Conservation (phyloP, 2,329 filamentous ascomycete genomes). For the Lizonia empirigonia region DNA sequence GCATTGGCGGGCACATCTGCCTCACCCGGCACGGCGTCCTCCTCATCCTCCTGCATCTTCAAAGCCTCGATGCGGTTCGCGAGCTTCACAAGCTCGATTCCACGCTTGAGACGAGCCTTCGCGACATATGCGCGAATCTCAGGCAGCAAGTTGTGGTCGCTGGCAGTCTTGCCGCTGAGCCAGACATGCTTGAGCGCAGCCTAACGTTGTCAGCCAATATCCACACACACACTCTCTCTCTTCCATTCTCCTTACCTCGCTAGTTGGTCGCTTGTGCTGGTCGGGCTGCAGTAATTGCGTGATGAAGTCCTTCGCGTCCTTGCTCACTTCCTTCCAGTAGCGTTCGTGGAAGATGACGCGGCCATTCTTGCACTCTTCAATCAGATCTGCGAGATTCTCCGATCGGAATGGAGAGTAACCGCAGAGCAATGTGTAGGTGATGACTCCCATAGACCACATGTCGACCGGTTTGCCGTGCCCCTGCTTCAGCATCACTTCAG, state of each 20-base stretch:
- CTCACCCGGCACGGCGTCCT: slow-evolving; percentile 67
- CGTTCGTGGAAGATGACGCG: slow-evolving; percentile 93
- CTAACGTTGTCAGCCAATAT: slow-evolving; percentile 49
- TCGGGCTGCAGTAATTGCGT: slow-evolving; percentile 77
- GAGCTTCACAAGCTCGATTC: slow-evolving; percentile 95
- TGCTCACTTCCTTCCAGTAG: slow-evolving; percentile 97
- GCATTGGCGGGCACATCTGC: slow-evolving; percentile 68
- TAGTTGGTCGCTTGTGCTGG: slow-evolving; percentile 76
- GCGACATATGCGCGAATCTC: slow-evolving; percentile 95
- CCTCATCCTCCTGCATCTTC: slow-evolving; percentile 90
- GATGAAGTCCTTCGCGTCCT: slow-evolving; percentile 96
- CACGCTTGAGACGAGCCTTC: slow-evolving; percentile 86
- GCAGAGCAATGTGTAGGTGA: slow-evolving; percentile 96
- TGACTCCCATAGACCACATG: slow-evolving; percentile 99
- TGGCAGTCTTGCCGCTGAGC: slow-evolving; percentile 89
- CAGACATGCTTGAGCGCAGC: slow-evolving; percentile 82
- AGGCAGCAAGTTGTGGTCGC: slow-evolving; percentile 94
- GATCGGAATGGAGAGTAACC: slow-evolving; percentile 98
- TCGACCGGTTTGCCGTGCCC: slow-evolving; percentile 98
- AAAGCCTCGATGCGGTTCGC: slow-evolving; percentile 93
- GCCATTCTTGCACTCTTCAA: slow-evolving; percentile 87
- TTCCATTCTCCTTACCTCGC: slow-evolving; percentile 61
- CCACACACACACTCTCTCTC: neutral
- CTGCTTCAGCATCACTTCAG: slow-evolving; percentile 97
- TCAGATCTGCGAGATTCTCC: slow-evolving; percentile 89